Conservation (phyloP, 2,329 filamentous ascomycete species). For the Cercospora canescens region DNA sequence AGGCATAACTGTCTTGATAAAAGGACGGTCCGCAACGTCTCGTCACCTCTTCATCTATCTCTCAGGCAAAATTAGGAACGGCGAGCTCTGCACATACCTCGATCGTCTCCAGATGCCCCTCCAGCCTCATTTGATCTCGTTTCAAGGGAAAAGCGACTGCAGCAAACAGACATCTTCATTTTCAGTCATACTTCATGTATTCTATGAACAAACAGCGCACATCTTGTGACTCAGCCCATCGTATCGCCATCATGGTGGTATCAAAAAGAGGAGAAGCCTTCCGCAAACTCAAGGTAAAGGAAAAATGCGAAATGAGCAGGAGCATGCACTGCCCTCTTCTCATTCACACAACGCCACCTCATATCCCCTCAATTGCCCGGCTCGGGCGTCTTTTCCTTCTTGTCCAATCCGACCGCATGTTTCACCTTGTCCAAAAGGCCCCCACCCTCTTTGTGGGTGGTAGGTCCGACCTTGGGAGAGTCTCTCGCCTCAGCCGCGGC, state of each 20-base stretch:
- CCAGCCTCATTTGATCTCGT: not conserved
- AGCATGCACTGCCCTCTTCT: not conserved
- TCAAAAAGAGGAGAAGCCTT: not conserved
- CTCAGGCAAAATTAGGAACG: not conserved
- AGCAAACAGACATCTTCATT: not conserved
- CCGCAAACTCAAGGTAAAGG: not conserved
- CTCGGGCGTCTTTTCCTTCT: slow-evolving; percentile 27
- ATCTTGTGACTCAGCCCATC: not conserved
- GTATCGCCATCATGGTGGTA: not conserved
- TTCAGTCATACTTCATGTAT: not conserved
- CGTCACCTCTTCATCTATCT: too few relatives aligned
- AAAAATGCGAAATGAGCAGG: not conserved
- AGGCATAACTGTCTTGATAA: too few relatives aligned
- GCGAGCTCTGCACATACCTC: too few relatives aligned
- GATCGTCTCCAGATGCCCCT: not conserved
- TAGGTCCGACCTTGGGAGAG: not conserved
- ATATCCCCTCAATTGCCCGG: not conserved
- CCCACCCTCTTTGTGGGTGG: slow-evolving; percentile 24
- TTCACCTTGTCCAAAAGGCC: slow-evolving; percentile 47
- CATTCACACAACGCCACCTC: not conserved
- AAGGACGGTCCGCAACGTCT: too few relatives aligned
- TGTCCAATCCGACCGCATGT: slow-evolving; percentile 34
- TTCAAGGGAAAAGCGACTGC: not conserved
- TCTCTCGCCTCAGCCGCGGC: slow-evolving; percentile 16
- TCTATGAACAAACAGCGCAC: not conserved